Base-by-base conservation (phyloP, 2,329 filamentous ascomycete species). In the Trichoderma breve region DNA sequence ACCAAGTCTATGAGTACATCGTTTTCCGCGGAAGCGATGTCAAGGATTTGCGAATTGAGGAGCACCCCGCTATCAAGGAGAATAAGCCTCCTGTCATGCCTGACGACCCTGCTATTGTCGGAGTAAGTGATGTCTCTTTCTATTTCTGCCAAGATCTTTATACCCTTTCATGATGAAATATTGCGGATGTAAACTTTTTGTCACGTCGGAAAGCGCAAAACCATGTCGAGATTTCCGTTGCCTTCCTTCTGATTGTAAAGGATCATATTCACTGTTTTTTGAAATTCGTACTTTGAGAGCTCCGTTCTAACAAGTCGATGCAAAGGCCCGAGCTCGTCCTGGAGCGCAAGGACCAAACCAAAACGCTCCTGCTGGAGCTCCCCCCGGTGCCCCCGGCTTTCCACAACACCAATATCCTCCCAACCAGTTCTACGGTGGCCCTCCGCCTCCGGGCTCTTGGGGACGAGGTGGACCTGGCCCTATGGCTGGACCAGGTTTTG, bases 221-320 rank as follows among this genome's bases (percentile, higher is more conserved):
- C 88, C 88, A 86, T 97, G 95, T 97, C 91, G 95, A 97, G 90
- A 91, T 92, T 91, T 97, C 95, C 94, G 95, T 97, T 98, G 95
- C 94, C 95, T 98, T 98, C 95, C 95, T 98, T 97, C 94, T 98
- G 94, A 97, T 90, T 74, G 60, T 74, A 77, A 72, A 73, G 73
- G 68, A 62, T 18, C 61, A 32, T 62, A 21, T 47, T 70, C 30
- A 36, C 28, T 24, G 3, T 47, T 58, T 58, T 47, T 68, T 28
- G 32, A 39, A 6, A 58, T n/a, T 15, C 26, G 11, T 7, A 6
- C n/a, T 24, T 51, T 21, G n/a, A 51, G n/a, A 39, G 7, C 39
- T 30, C n/a, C 15, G 72, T 53, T 9, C 77, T 80, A 74, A 81
- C 76, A 9, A 43, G 64, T 64, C 43, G 12, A 62, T 36, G 47